phyloP scores from a whole-genome alignment of 257 asterid genomes.

The Solanum chmielewskii region DNA sequence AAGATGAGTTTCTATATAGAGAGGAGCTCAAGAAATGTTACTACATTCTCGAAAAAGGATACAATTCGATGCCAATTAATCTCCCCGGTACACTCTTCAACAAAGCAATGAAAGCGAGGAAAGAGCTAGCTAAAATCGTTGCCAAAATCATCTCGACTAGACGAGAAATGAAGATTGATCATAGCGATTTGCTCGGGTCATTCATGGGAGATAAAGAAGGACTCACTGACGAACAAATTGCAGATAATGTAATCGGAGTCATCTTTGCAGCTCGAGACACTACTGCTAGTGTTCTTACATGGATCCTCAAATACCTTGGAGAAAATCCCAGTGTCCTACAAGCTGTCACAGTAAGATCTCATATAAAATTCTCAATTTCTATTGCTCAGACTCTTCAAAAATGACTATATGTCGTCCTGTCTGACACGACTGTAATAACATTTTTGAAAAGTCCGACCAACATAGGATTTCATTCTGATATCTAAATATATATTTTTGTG shows the following conservation, averaged over 20 bases:
- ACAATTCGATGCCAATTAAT: constrained; percentile 36
- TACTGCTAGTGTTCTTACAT: constrained; percentile 35
- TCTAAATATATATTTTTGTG: neutral
- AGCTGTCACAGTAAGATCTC: constrained; percentile 26
- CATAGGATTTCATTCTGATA: neutral
- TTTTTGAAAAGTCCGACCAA: neutral
- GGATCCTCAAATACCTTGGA: constrained; percentile 29
- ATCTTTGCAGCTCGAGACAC: constrained; percentile 36
- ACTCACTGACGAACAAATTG: constrained; percentile 28
- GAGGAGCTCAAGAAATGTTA: constrained; percentile 29
- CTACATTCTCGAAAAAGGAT: constrained; percentile 30
- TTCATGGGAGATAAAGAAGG: constrained; percentile 27
- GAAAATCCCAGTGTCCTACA: constrained; percentile 26
- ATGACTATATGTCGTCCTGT: too few species aligned
- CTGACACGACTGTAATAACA: too few species aligned
- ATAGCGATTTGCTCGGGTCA: constrained; percentile 23
- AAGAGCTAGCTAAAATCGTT: constrained; percentile 18
- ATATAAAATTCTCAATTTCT: neutral
- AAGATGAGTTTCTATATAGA: constrained; percentile 12
- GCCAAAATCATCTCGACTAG: constrained; percentile 19
- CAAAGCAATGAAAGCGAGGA: constrained; percentile 36
- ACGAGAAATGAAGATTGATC: constrained; percentile 7
- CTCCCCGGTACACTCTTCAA: constrained; percentile 31
- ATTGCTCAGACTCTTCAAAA: neutral
- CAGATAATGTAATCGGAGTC: constrained; percentile 31